A percentile compares a stretch with the other conserved stretches of the same genome.
phyloP scores from a whole-genome alignment of 768 basidiomycete species.

The Suillus spraguei region DNA sequence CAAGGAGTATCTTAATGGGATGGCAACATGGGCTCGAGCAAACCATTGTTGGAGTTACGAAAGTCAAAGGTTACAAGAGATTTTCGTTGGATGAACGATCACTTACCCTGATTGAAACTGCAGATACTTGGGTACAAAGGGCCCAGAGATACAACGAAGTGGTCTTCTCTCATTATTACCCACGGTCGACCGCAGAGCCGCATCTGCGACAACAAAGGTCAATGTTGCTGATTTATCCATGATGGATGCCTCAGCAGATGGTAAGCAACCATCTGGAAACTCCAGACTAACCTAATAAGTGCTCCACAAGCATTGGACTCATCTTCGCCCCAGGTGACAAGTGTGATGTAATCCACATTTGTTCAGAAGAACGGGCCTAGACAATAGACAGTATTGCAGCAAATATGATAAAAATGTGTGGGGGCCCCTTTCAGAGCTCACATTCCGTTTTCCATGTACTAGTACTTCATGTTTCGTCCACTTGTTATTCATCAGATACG shows the following conservation, averaged over 20 bases:
- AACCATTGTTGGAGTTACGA: constrained; percentile 35
- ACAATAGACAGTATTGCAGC: neutral
- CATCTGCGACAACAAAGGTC: neutral
- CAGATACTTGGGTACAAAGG: constrained; percentile 33
- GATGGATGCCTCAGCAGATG: neutral
- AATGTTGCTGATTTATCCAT: neutral
- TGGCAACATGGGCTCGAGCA: constrained; percentile 31
- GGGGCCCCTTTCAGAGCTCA: no score
- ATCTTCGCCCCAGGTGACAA: neutral
- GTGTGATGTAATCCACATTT: neutral
- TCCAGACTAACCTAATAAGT: neutral
- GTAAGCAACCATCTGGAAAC: neutral
- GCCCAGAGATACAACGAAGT: constrained; percentile 25
- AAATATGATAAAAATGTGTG: neutral
- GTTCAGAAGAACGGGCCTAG: neutral
- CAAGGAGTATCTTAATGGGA: constrained; percentile 24
- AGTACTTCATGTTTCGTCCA: neutral
- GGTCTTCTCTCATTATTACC: constrained; percentile 16
- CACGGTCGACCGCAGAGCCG: neutral
- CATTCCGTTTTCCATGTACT: neutral
- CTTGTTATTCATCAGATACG: neutral
- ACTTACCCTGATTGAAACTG: neutral
- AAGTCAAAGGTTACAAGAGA: constrained; percentile 10
- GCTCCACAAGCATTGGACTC: neutral
- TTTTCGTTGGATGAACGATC: neutral